Base-by-base conservation (phyloP, 1,139 yeast species). In the Lodderomyces beijingensis region DNA sequence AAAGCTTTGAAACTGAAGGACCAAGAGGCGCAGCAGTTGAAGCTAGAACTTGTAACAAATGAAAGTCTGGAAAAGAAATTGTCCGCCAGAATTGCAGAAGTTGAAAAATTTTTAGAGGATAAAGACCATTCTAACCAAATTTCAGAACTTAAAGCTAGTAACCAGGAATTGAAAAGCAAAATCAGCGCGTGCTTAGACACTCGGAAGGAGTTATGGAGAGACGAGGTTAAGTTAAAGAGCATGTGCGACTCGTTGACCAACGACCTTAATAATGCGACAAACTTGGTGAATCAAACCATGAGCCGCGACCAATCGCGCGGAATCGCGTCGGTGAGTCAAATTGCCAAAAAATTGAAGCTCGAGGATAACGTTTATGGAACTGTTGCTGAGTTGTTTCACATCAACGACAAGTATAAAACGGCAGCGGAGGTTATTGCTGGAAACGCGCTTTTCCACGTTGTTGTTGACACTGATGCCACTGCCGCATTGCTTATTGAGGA, bases 341-440 rank as follows among this genome's bases (percentile, higher is more conserved):
- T 88, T 24, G 65, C 81, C 0, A 59, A 69, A 28, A 68, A 67
- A 35, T 57, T 84, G 31, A 74, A 76, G 8, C 55, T 88, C 24
- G 56, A 61, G 2, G 59, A 59, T 2, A 75, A 81, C 5, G 93
- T 87, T 3, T 79, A 74, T 55, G 98, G 98, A 0, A 80, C 95
- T 0, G 57, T 91, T 15, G 93, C 94, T 21, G 95, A 88, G 43
- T 62, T 91, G 23, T 82, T 91, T 38, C 70, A 70, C 36, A 91
- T 87, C 3, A 82, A 81, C 45, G 89, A 84, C 35, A 86, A 85
- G 46, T 89, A 87, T 52, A 82, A 83, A 51, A 73, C 80, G 1
- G 94, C 96, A 1, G 83, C 84, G 1, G 96, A 89, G 51, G 91
- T 84, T 4, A 74, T 87, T 29, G 96, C 95, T 10, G 97, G 97